phyloP scores from a whole-genome alignment of 345 rosid species.

The Raphanus sativus region DNA sequence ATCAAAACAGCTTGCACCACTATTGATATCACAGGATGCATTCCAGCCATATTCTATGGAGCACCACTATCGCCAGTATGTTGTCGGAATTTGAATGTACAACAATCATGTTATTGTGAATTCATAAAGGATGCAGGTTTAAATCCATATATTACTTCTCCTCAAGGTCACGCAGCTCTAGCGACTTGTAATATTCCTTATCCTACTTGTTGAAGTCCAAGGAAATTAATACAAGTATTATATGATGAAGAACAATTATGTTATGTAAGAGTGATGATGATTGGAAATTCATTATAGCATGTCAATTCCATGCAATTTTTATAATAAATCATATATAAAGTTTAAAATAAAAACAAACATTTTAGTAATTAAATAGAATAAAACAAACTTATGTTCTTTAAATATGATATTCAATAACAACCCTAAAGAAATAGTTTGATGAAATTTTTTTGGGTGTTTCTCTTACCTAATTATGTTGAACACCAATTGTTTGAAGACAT shows the following conservation, averaged over 20 bases:
- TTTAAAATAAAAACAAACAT: no score
- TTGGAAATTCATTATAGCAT: neutral
- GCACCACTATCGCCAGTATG: neutral
- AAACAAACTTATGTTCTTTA: neutral
- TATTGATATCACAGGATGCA: neutral
- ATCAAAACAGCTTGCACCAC: neutral
- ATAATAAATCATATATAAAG: neutral
- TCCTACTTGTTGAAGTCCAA: constrained; percentile 2
- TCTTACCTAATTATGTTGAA: no score
- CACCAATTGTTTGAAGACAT: no score
- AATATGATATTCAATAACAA: neutral
- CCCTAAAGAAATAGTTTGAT: neutral
- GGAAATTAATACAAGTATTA: neutral
- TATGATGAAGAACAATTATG: neutral
- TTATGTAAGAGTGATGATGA: neutral
- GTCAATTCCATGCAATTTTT: neutral
- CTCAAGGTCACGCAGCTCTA: neutral
- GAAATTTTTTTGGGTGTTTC: neutral
- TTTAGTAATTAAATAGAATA: no score
- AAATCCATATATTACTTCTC: neutral
- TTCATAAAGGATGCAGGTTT: neutral
- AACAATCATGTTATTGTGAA: neutral
- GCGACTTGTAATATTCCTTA: neutral
- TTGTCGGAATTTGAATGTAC: neutral
- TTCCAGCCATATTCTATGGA: neutral